A percentile compares a stretch with the other conserved stretches of the same genome.
Conservation (phyloP, 345 rosid genomes). For the Syzygium aqueum region DNA sequence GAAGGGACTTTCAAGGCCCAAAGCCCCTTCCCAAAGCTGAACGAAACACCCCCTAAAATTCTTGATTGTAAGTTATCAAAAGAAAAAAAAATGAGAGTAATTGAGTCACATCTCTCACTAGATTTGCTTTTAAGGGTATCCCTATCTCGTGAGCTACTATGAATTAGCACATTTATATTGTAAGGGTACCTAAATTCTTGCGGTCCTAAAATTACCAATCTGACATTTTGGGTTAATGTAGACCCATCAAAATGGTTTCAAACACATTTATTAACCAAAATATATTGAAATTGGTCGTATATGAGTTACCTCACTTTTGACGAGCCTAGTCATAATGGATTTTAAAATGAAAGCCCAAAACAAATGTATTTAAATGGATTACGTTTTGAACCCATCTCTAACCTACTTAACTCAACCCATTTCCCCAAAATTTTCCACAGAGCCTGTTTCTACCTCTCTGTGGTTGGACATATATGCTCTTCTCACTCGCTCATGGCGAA, state of each 20-base stretch:
- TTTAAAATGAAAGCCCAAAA: not conserved
- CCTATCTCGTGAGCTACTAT: not conserved
- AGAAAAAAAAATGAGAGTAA: not conserved
- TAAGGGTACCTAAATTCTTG: not conserved
- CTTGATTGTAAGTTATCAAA: not conserved
- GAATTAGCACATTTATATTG: not conserved
- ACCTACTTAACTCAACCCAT: not conserved
- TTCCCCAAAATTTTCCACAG: not conserved
- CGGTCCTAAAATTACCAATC: not conserved
- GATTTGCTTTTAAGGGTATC: not conserved
- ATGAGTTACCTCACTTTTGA: not conserved
- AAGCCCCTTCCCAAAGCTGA: too few relatives aligned
- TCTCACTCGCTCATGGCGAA: slow-evolving; percentile 51
- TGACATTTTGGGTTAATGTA: not conserved
- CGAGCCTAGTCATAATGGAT: not conserved
- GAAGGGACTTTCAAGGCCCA: too few relatives aligned
- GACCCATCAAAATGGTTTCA: not conserved
- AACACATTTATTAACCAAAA: not conserved
- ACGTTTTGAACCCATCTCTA: not conserved
- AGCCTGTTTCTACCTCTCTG: not conserved
- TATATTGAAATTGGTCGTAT: not conserved
- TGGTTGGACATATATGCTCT: slow-evolving; percentile 2
- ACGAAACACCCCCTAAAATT: too few relatives aligned
- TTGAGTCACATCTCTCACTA: not conserved
- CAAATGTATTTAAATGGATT: too few relatives aligned